Percentiles rank a stretch among this genome's conserved stretches.
phyloP scores from a whole-genome alignment of 2,329 filamentous ascomycete species.

The Penicillium sp. region DNA sequence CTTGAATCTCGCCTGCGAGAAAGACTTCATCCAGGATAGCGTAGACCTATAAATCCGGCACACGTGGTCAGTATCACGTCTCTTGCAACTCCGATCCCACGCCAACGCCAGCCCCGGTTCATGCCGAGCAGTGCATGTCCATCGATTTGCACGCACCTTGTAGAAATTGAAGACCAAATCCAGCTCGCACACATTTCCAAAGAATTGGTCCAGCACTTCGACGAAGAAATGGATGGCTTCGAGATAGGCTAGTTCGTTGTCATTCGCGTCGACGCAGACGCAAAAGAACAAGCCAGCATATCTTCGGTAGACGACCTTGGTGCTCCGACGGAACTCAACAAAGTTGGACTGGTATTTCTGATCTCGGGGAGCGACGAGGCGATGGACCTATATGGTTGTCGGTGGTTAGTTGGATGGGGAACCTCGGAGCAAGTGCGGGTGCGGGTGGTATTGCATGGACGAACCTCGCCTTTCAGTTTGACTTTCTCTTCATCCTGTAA shows the following conservation, averaged over 20 bases:
- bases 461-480: slow-evolving; percentile 94
- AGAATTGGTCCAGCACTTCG: slow-evolving; percentile 96
- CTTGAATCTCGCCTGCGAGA: slow-evolving; percentile 94
- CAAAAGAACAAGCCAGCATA: slow-evolving; percentile 99
- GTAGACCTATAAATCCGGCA: slow-evolving; percentile 65
- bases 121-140: background rate
- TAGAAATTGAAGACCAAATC: slow-evolving; percentile 78
- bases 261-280: slow-evolving; percentile 97
- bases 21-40: slow-evolving; percentile 98
- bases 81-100: background rate
- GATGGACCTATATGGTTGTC: slow-evolving; percentile 68
- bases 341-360: slow-evolving; percentile 99
- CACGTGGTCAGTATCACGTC: slow-evolving; percentile 9
- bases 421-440: slow-evolving; percentile 3
- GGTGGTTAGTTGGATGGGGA: slow-evolving; percentile 12
- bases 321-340: slow-evolving; percentile 71
- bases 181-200: slow-evolving; percentile 97
- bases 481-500: slow-evolving; percentile 90
- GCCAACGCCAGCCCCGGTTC: slow-evolving; percentile 10
- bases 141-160: slow-evolving; percentile 51
- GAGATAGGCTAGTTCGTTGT: slow-evolving; percentile 95
- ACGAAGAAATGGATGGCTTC: slow-evolving; percentile 99
- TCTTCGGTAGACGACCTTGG: slow-evolving; percentile 95
- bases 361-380: slow-evolving; percentile 93
- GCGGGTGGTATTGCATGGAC: slow-evolving; percentile 24